These are phyloP conservation scores for Hymenotorrendiella dingleyae DNA, from an alignment of 2,329 filamentous ascomycete genomes.

Conservation along the genomic window DNA sequence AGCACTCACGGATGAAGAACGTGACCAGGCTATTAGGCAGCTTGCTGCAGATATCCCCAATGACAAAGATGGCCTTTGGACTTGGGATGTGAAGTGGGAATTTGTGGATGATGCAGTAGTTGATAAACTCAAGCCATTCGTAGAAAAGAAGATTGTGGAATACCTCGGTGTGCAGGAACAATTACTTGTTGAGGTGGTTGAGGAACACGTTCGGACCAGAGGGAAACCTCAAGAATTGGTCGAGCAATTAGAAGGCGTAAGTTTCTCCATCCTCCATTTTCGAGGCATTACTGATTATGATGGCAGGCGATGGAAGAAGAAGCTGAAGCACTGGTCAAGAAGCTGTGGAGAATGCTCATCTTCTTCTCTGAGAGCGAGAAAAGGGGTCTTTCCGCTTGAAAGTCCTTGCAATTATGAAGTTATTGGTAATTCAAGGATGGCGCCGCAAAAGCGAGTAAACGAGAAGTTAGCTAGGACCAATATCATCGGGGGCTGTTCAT, in stretches of 20 bases:
- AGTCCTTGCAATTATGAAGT: too few species aligned
- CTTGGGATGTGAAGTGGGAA: conserved; percentile 91
- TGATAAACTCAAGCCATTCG: conserved; percentile 86
- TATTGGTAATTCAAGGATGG: too few species aligned
- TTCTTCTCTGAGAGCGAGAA: conserved; percentile 97
- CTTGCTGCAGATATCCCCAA: conserved; percentile 87
- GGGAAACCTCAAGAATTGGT: conserved; percentile 73
- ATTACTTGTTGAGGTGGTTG: conserved; percentile 86
- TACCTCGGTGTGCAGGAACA: conserved; percentile 95
- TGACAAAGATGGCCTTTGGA: conserved; percentile 80
- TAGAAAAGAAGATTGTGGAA: conserved; percentile 97
- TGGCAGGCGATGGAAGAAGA: conserved; percentile 83
- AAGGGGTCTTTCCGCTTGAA: conserved; percentile 66
- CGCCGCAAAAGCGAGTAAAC: too few species aligned
- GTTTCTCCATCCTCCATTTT: conserved; percentile 31
- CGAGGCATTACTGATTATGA: conserved; percentile 25
- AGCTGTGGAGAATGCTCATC: conserved; percentile 97
- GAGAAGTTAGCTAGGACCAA: too few species aligned
- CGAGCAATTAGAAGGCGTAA: conserved; percentile 76
- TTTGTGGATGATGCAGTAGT: conserved; percentile 75
- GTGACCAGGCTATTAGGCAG: conserved; percentile 72
- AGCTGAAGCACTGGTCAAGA: conserved; percentile 88
- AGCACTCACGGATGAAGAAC: conserved; percentile 78
- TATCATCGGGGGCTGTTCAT: too few species aligned
- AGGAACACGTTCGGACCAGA: conserved; percentile 75